Base-by-base conservation (phyloP, 805 yeast species). In the Candida nonsorbophila region DNA sequence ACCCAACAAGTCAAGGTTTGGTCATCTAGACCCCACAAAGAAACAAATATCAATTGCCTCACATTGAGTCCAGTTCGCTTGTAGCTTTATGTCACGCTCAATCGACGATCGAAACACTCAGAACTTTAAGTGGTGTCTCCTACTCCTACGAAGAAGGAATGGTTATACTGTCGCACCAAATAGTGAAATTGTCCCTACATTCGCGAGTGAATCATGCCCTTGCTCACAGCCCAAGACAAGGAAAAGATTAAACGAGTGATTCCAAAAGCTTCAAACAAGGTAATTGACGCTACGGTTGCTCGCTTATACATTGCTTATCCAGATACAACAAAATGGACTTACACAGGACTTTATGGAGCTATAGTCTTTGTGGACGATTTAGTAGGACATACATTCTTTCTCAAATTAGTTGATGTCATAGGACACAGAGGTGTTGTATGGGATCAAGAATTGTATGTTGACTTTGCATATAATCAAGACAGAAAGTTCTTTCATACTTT, bases 381-480 rank as follows among this genome's bases (percentile, higher is more conserved):
- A 8, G 95, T 92, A 2, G 97, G 97, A 3, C 90, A 90, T 54
- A 86, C 96, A 0, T 87, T 84, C 48, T 92, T 87, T 53, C 67
- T 92, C 25, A 92, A 92, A 53, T 52, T 92, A 30, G 94, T 92
- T 5, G 98, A 92, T 48, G 77, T 90, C 18, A 49, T 66, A 21
- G 95, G 94, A 5, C 72, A 77, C 37, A 65, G 82, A 23, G 97
- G 97, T 20, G 95, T 92, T 0, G 41, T 92, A 0, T 92, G 98
- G 98, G 98, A 92, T 55, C 98, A 92, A 55, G 98, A 92, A 55
- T 58, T 92, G 27, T 90, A 84, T 47, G 79, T 85, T 8, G 81
- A 84, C 45, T 87, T 92, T 54, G 79, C 80, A 44, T 92, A 92
- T 57, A 75, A 84, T 49, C 97, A 92, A 55, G 98, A 92, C 55